Base-by-base conservation (phyloP, 176 grass and related monocot species). In the Poa annua region DNA sequence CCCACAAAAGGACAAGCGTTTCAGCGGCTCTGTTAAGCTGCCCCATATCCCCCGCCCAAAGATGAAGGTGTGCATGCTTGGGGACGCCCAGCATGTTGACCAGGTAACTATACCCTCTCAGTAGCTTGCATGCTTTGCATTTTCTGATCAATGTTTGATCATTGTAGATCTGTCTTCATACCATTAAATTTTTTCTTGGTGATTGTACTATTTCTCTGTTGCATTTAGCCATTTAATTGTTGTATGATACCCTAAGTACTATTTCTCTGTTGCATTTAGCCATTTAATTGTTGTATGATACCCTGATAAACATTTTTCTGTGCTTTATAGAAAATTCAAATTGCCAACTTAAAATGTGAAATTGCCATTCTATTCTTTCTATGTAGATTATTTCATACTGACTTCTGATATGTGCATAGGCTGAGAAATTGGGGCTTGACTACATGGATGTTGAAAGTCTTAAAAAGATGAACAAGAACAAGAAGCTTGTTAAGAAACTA, bases 391-490 rank as follows among this genome's bases (percentile, higher is more conserved):
- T 48, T 47, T 32, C 7, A 41, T 54, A 25, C 33, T 47, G 1
- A 41, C 3, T 20, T 3, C 2, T 66, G 7, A 13, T 9, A 17
- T 20, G 1, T 84, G 55, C 66, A 3, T 60, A 98, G 95, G 95
- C 95, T 74, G 92, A 95, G 90, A 98, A 94, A 79, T 93, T 98
- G 15, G 88, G 95, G 25, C 86, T 98, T 68, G 95, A 98, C 45
- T 98, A 85, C 68, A 98, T 98, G 95, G 95, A 98, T 79, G 95
- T 95, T 53, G 95, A 98, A 49, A 64, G 62, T 4, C 87, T 98
- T 41, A 98, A 98, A 72, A 98, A 98, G 68, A 98, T 98, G 95
- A 98, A 95, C 85, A 98, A 98, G 85, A 98, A 95, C 66, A 98
- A 97, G 92, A 97, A 97, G 79, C 90, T 97, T 56, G 95, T 97